Evolutionary conservation across 495 filamentous ascomycete species (phyloP), one percentile per base, ranked within the genome.

Genomic region (Aspergillus coremiiformis): DNA sequence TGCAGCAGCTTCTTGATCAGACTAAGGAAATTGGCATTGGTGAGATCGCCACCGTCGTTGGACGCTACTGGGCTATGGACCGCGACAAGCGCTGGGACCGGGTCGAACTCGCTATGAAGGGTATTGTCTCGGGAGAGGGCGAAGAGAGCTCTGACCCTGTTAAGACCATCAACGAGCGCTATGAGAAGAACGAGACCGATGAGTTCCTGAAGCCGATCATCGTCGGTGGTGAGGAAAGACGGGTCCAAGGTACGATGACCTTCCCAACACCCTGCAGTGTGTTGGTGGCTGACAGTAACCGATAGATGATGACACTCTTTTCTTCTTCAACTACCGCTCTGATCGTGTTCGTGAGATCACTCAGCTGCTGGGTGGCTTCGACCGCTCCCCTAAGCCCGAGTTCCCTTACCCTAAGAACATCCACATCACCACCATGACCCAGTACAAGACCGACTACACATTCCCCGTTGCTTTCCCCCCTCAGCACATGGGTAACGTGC

Each of bases 251-350:
- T 87, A 69, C 19, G 76, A 47, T 22, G 42, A 23, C 22, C 10
- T n/a, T 1, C n/a, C n/a, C 5, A 35, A 30, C 15, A 29, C 30
- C n/a, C 5, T 12, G 29, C 14, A 29, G 45, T 33, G 7, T 12
- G 12, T 37, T 23, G 9, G 55, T 41, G 51, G 70, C 52, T 57
- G 7, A 57, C 49, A 53, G 43, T 44, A 7, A 10, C 15, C 35
- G 10, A 33, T 46, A 90, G 89, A 96, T 65, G 80, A 84, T 55
- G 93, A 98, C 64, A 92, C 89, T 43, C 82, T 95, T 61, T 96
- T 98, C 80, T 96, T 96, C 83, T 98, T 98, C 87, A 98, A 98
- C 82, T 98, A 98, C 81, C 92, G 93, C 59, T 96, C 93, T 32
- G 93, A 98, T 65, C 91, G 93, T 67, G 91, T 95, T 46, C 89